phyloP scores from a whole-genome alignment of 805 yeast species.

The Spathaspora passalidarum region DNA sequence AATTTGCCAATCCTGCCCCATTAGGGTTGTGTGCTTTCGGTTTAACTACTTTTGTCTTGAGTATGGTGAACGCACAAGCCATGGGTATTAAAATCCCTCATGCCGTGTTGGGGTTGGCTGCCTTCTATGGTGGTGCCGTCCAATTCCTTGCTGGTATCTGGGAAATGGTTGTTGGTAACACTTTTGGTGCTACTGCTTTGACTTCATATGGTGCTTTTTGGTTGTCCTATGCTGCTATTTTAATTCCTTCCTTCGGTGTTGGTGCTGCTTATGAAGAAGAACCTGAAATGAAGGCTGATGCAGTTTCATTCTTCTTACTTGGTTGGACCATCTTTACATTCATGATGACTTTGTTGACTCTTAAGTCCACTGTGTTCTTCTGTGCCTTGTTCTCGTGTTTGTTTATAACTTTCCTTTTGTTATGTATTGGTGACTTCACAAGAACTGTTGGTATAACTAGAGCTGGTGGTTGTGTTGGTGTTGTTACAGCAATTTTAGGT shows the following conservation, averaged over 20 bases:
- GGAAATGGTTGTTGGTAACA: conserved; percentile 63
- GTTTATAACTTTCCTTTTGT: conserved; percentile 31
- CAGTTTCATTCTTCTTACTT: conserved; percentile 34
- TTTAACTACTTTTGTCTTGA: conserved; percentile 59
- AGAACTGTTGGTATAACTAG: conserved; percentile 24
- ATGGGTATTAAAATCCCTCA: conserved; percentile 52
- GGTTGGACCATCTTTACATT: conserved; percentile 43
- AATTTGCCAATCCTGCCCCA: conserved; percentile 68
- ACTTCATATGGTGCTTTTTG: conserved; percentile 48
- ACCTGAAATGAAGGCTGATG: conserved; percentile 19
- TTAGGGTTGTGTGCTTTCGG: conserved; percentile 65
- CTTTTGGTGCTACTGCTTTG: conserved; percentile 69
- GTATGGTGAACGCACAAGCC: conserved; percentile 55
- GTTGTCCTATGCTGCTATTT: conserved; percentile 32
- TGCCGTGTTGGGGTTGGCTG: conserved; percentile 56
- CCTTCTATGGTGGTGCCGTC: conserved; percentile 62
- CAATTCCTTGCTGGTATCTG: conserved; percentile 67
- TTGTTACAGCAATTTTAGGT: conserved; percentile 37
- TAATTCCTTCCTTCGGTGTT: conserved; percentile 30
- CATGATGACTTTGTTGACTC: conserved; percentile 31
- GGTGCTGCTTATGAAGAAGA: conserved; percentile 27
- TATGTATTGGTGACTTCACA: conserved; percentile 33
- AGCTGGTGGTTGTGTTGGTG: conserved; percentile 43
- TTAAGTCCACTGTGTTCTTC: conserved; percentile 39
- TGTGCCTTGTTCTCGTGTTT: conserved; percentile 29